Percentiles rank a stretch among this genome's conserved stretches.
phyloP scores from a whole-genome alignment of 495 filamentous ascomycete species.

The Xylaria curta region DNA sequence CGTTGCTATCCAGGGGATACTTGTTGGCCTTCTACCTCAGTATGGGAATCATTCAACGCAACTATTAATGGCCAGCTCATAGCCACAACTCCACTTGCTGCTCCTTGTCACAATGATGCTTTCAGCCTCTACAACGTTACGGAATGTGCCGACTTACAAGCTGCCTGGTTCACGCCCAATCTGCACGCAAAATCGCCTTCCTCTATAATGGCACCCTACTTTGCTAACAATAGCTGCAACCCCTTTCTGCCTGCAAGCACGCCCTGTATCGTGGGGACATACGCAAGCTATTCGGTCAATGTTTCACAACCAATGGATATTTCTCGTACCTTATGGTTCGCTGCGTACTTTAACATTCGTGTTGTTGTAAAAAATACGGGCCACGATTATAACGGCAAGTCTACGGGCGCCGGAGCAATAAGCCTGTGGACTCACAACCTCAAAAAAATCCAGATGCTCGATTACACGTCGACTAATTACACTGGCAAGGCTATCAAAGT shows the following conservation, averaged over 20 bases:
- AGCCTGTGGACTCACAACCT: slow-evolving; percentile 59
- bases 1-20: slow-evolving; percentile 35
- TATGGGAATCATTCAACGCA: slow-evolving; percentile 51
- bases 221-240: slow-evolving; percentile 59
- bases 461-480: slow-evolving; percentile 47
- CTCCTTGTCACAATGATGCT: slow-evolving; percentile 47
- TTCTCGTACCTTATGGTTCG: slow-evolving; percentile 56
- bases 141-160: background rate
- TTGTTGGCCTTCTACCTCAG: slow-evolving; percentile 33
- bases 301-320: slow-evolving; percentile 49
- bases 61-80: slow-evolving; percentile 49
- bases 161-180: background rate
- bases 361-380: slow-evolving; percentile 56
- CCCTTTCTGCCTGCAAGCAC: slow-evolving; percentile 50
- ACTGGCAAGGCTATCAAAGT: slow-evolving; percentile 57
- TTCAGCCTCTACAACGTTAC: background rate
- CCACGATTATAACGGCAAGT: slow-evolving; percentile 45
- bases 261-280: slow-evolving; percentile 62
- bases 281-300: slow-evolving; percentile 62
- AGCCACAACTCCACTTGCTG: slow-evolving; percentile 54
- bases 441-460: slow-evolving; percentile 50
- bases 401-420: slow-evolving; percentile 50
- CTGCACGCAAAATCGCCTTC: background rate
- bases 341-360: slow-evolving; percentile 48
- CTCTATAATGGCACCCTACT: slow-evolving; percentile 45